Evolutionary conservation across 208 protist genomes (phyloP), one percentile per base, ranked within the genome.

Genomic region (Crithidia thermophila): DNA sequence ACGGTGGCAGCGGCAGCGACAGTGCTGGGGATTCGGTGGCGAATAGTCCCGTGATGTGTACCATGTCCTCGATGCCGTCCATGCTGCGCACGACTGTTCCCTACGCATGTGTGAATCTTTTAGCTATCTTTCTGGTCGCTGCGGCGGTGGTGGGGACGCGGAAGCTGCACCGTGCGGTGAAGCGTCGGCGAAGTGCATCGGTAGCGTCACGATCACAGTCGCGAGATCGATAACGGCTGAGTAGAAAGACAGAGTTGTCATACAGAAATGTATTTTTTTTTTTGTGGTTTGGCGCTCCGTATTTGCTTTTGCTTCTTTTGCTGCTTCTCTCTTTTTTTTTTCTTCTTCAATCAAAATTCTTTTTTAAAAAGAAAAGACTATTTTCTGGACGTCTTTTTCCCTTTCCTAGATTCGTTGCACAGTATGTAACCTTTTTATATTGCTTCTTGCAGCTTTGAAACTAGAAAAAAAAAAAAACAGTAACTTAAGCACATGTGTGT

Each of bases 321-420:
- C 33, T 27, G 27, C 8, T 39, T 28, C 7, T 34, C 4, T 63
- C 43, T 40, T 59, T 56, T 65, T 65, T 65, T 56, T 65, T 74
- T 69, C 37, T 34, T 37, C 25, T 36, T 20, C 13, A 36, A 1
- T 39, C 53, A 46, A n/a, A n/a, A n/a, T n/a, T n/a, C n/a, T n/a
- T n/a, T n/a, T n/a, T n/a, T n/a, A n/a, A n/a, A n/a, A n/a, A 62
- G 50, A 65, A 37, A 58, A 49, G 23, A 52, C 8, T 18, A 27
- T 28, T 20, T 58, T 58, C n/a, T 52, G n/a, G 47, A 52, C 14
- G 23, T 27, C 47, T 33, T 27, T 14, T 57, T 31, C 31, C 31
- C 28, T 57, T 57, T 37, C 11, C 28, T 57, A 11, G 7, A 11
- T 43, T 16, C 39, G 13, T 16, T 53, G 40, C 31, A 40, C 10